Conservation (phyloP, 2,329 filamentous ascomycete species). For the Aspergillus carbonarius region DNA sequence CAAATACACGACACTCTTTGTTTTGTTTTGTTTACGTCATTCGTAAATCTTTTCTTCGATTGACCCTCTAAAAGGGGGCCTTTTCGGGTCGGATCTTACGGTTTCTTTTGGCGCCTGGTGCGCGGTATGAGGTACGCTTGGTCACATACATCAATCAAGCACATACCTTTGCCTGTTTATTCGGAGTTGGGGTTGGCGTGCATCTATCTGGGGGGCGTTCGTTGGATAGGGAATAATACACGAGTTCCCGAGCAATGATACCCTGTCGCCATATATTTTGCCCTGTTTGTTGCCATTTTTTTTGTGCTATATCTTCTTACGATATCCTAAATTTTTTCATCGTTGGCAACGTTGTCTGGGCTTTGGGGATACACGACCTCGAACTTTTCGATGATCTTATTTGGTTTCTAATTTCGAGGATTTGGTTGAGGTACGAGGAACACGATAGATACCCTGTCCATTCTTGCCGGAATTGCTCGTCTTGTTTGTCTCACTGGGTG, state of each 20-base stretch:
- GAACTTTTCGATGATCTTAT: slow-evolving; percentile 10
- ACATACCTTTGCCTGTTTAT: slow-evolving; percentile 5
- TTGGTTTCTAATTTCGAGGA: slow-evolving; percentile 13
- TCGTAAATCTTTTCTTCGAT: slow-evolving; percentile 15
- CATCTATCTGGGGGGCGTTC: slow-evolving; percentile 22
- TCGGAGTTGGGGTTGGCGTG: slow-evolving; percentile 18
- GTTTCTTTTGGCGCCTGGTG: slow-evolving; percentile 20
- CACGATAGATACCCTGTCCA: slow-evolving; percentile 30
- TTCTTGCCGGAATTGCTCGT: slow-evolving; percentile 14
- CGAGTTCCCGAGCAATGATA: slow-evolving; percentile 44
- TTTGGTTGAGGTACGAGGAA: slow-evolving; percentile 23
- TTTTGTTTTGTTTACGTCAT: slow-evolving; percentile 3
- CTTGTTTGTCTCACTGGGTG: neutral
- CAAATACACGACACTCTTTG: slow-evolving; percentile 11
- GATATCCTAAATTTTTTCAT: slow-evolving; percentile 17
- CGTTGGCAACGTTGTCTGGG: slow-evolving; percentile 6
- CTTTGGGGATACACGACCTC: slow-evolving; percentile 15
- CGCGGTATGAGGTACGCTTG: slow-evolving; percentile 12
- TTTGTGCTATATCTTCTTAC: slow-evolving; percentile 27
- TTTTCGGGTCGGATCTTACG: neutral
- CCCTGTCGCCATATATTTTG: slow-evolving; percentile 32
- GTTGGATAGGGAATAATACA: slow-evolving; percentile 43
- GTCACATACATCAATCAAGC: slow-evolving; percentile 7
- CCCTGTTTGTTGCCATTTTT: slow-evolving; percentile 11
- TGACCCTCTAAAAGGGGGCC: neutral